phyloP scores from a whole-genome alignment of 2,329 filamentous ascomycete genomes.

The Calonectria multiphialidica region DNA sequence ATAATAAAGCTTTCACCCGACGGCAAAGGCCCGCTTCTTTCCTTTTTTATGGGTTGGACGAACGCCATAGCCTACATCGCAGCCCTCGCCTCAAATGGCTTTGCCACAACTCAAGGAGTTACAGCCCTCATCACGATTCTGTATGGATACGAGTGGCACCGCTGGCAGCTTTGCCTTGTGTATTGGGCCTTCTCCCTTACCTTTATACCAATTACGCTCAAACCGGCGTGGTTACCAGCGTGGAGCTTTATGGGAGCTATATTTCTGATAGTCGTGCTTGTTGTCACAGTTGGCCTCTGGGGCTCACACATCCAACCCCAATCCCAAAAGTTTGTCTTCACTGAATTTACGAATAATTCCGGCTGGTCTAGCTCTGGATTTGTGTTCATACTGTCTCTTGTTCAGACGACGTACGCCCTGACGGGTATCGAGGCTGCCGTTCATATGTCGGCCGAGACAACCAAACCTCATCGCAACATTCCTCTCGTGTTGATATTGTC shows the following conservation, averaged over 20 bases:
- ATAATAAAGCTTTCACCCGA: neutral
- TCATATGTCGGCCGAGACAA: neutral
- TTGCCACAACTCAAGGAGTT: neutral
- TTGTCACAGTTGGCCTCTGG: neutral
- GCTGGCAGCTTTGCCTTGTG: neutral
- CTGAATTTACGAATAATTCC: neutral
- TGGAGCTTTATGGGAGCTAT: neutral
- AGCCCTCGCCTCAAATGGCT: neutral
- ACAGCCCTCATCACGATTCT: neutral
- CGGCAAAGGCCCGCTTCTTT: neutral
- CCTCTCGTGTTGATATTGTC: neutral
- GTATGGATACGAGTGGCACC: neutral
- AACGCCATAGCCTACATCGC: neutral
- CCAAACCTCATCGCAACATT: neutral
- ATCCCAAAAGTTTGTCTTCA: neutral
- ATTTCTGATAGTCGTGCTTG: neutral
- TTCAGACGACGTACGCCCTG: neutral
- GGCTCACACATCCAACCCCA: neutral
- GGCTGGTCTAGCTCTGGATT: neutral
- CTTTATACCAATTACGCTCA: neutral
- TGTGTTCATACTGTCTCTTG: neutral
- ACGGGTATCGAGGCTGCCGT: neutral
- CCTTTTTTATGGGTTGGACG: slow-evolving; percentile 3
- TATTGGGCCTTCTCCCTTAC: neutral
- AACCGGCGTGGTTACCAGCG: neutral